phyloP scores from a whole-genome alignment of 768 basidiomycete species.

The Rhizopogon sp. region DNA sequence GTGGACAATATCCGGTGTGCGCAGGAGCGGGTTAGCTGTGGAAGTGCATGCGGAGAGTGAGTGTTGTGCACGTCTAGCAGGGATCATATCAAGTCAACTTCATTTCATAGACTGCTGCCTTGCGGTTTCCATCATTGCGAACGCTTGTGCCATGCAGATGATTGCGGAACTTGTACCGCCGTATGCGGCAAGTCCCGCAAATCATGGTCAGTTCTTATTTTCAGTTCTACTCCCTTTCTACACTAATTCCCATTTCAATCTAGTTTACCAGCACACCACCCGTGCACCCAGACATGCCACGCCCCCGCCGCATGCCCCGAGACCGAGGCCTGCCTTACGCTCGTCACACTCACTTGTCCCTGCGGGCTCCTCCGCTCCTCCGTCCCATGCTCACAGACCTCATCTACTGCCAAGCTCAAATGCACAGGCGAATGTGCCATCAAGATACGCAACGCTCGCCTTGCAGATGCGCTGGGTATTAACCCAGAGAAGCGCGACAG shows the following conservation, averaged over 20 bases:
- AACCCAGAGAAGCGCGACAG: constrained; percentile 41
- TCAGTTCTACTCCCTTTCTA: background rate
- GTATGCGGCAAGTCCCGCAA: constrained; percentile 85
- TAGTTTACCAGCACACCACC: constrained; percentile 67
- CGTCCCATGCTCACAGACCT: constrained; percentile 63
- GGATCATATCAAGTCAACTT: background rate
- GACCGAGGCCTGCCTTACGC: constrained; percentile 65
- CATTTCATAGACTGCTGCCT: constrained; percentile 45
- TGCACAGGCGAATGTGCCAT: constrained; percentile 83
- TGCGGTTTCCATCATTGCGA: constrained; percentile 93
- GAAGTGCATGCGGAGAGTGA: constrained; percentile 71
- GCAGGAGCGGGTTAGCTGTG: constrained; percentile 76
- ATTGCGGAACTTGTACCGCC: constrained; percentile 72
- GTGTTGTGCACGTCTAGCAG: constrained; percentile 17
- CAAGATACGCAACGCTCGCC: constrained; percentile 78
- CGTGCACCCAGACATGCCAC: constrained; percentile 78
- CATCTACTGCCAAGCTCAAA: constrained; percentile 40
- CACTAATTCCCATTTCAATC: background rate
- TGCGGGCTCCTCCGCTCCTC: constrained; percentile 80
- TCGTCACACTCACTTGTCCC: constrained; percentile 67
- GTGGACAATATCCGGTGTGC: constrained; percentile 83
- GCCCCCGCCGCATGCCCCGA: constrained; percentile 86
- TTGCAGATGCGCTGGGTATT: constrained; percentile 93
- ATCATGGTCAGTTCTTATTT: constrained; percentile 54
- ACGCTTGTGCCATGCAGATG: constrained; percentile 74